A percentile compares a stretch with the other conserved stretches of the same genome.
These are phyloP conservation scores for Termitomyces sp. DNA, from an alignment of 1,284 basidiomycete genomes.

Conservation along the genomic window DNA sequence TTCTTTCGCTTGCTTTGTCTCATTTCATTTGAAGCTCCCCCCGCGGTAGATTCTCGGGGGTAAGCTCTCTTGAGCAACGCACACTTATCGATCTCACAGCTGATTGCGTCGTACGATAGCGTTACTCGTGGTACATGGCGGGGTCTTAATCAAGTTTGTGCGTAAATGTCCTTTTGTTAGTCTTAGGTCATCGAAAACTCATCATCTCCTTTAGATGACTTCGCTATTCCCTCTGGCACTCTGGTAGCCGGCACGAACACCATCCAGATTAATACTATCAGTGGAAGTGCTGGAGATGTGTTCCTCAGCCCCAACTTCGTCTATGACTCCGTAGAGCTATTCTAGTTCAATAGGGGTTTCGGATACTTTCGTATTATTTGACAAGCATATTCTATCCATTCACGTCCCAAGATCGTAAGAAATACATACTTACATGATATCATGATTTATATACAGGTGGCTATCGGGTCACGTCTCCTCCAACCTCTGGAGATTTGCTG, in stretches of 20 bases:
- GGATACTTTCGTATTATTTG: not conserved
- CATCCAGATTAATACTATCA: conserved; percentile 38
- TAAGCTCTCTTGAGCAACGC: conserved; percentile 15
- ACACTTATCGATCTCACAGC: not conserved
- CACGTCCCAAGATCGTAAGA: not conserved
- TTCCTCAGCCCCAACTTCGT: conserved; percentile 44
- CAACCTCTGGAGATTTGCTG: conserved; percentile 9
- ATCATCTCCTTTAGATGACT: conserved; percentile 27
- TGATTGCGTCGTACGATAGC: conserved; percentile 10
- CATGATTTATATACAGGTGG: too few species aligned
- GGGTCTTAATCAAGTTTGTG: conserved; percentile 39
- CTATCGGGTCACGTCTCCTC: conserved; percentile 5
- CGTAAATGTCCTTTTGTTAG: conserved; percentile 17
- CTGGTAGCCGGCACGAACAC: conserved; percentile 38
- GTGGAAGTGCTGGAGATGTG: conserved; percentile 37
- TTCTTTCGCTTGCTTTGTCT: not conserved
- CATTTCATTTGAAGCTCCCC: conserved; percentile 29
- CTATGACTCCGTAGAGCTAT: conserved; percentile 41
- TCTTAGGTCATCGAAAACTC: not conserved
- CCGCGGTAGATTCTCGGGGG: conserved; percentile 38
- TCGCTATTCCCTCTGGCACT: conserved; percentile 35
- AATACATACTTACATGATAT: not conserved
- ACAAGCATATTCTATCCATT: not conserved
- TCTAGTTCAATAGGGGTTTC: conserved; percentile 19
- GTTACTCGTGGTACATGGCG: conserved; percentile 45